Percentiles rank a stretch among this genome's conserved stretches.
These are phyloP conservation scores for Blastobotrys robertii DNA, from an alignment of 805 yeast species.

Conservation along the genomic window DNA sequence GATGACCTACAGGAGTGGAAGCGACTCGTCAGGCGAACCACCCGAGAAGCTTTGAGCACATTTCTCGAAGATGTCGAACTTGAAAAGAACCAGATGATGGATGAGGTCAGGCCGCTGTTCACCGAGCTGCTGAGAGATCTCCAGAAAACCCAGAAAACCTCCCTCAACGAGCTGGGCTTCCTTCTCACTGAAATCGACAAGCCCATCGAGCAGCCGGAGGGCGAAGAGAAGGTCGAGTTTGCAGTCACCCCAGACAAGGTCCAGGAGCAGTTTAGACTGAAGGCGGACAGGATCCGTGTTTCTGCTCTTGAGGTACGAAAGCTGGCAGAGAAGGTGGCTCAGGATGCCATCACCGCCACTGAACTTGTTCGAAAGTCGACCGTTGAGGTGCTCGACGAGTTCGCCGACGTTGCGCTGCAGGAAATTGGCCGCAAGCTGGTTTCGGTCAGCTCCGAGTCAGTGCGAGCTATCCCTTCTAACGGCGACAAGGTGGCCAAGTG, in stretches of 20 bases:
- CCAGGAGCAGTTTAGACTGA: conserved; percentile 13
- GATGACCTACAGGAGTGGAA: conserved; percentile 16
- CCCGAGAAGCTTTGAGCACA: conserved; percentile 16
- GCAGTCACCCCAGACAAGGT: conserved; percentile 11
- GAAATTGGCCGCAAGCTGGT: conserved; percentile 35
- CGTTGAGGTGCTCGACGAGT: conserved; percentile 40
- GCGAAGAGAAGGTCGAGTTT: conserved; percentile 8
- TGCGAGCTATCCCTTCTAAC: conserved; percentile 1
- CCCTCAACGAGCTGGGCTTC: conserved; percentile 8
- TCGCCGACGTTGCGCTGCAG: conserved; percentile 36
- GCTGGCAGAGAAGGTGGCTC: conserved; percentile 15
- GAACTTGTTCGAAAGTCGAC: conserved; percentile 24
- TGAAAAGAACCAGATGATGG: conserved; percentile 13
- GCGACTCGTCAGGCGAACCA: conserved; percentile 15
- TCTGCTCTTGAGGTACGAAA: conserved; percentile 20
- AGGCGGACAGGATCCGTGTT: conserved; percentile 17
- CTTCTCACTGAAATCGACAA: conserved; percentile 10
- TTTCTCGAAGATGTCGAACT: conserved; percentile 19
- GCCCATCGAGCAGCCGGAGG: background rate
- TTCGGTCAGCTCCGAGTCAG: conserved; percentile 10
- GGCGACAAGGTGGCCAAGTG: conserved; percentile 10
- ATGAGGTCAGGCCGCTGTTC: conserved; percentile 14
- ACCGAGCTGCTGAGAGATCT: conserved; percentile 15
- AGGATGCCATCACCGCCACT: conserved; percentile 12
- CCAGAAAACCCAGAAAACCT: conserved; percentile 7